Evolutionary conservation across 148 eudicot genomes (phyloP).

Genomic region (Persicaria maculosa): DNA sequence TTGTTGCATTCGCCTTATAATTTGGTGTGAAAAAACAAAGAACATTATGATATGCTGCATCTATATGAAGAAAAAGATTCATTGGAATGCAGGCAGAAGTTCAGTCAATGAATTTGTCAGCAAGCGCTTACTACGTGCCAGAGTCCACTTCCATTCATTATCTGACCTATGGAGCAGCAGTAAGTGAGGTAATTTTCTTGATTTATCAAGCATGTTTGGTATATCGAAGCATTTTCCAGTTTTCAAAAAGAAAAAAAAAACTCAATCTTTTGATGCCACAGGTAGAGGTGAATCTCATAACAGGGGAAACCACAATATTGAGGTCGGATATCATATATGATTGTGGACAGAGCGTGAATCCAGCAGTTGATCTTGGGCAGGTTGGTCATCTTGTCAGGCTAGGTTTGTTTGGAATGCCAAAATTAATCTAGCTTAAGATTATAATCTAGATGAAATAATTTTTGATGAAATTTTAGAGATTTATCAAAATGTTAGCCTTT

Average conservation of each 20-base stretch:
- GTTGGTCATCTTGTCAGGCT: slow-evolving; percentile 17
- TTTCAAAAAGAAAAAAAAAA: not conserved
- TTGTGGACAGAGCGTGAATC: slow-evolving; percentile 89
- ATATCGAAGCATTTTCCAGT: not conserved
- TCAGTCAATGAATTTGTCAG: slow-evolving; percentile 53
- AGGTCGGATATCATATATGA: slow-evolving; percentile 75
- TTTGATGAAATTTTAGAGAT: no score
- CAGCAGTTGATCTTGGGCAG: slow-evolving; percentile 96
- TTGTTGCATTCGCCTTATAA: no score
- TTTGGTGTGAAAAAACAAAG: no score
- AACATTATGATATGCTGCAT: no score
- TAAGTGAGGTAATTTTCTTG: slow-evolving; percentile 59
- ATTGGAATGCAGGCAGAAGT: slow-evolving; percentile 50
- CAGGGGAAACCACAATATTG: slow-evolving; percentile 72
- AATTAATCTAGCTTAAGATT: no score
- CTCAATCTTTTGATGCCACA: slow-evolving; percentile 19
- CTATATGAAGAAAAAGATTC: no score
- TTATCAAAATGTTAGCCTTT: no score
- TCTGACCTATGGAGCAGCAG: slow-evolving; percentile 82
- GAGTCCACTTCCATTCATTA: slow-evolving; percentile 41
- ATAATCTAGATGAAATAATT: no score
- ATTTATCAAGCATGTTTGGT: not conserved
- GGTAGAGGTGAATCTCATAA: slow-evolving; percentile 76
- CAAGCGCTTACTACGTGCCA: slow-evolving; percentile 49
- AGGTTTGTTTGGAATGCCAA: no score